A percentile compares a stretch with the other conserved stretches of the same genome.
Evolutionary conservation across 495 filamentous ascomycete species (phyloP).

Genomic region (Penicillium lividum): DNA sequence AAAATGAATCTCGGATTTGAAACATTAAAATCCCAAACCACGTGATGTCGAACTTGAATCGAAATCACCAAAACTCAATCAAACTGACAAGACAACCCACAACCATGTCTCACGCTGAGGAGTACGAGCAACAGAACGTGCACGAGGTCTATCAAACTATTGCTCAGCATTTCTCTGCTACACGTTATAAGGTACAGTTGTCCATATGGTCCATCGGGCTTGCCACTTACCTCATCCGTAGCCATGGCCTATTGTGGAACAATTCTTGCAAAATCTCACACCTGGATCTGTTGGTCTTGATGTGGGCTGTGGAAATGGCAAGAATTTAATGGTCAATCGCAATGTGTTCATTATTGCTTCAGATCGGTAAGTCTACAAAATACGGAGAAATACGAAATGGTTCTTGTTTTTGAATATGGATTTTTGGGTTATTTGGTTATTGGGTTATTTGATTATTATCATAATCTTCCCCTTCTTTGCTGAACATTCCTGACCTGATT

Average conservation of each 20-base stretch:
- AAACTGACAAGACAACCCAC: neutral
- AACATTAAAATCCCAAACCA: neutral
- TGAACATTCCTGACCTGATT: neutral
- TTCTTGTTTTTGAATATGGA: slow-evolving; percentile 7
- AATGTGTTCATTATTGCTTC: slow-evolving; percentile 82
- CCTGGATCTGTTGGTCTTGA: slow-evolving; percentile 85
- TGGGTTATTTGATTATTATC: neutral
- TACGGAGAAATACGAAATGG: neutral
- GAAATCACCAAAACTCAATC: neutral
- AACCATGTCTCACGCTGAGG: slow-evolving; percentile 27
- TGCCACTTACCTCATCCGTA: slow-evolving; percentile 21
- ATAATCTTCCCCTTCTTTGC: slow-evolving; percentile 8
- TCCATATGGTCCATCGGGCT: neutral
- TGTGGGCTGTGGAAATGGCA: slow-evolving; percentile 91
- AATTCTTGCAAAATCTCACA: slow-evolving; percentile 67
- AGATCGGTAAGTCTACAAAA: slow-evolving; percentile 63
- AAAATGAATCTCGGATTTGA: too few relatives aligned
- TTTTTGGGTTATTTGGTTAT: neutral
- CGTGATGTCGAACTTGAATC: slow-evolving; percentile 8
- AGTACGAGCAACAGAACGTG: slow-evolving; percentile 83
- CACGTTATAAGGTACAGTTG: slow-evolving; percentile 75
- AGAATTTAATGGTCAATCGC: slow-evolving; percentile 81
- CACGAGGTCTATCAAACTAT: slow-evolving; percentile 95
- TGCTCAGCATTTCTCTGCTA: slow-evolving; percentile 90
- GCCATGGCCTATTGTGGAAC: slow-evolving; percentile 91